Evolutionary conservation across 2,329 filamentous ascomycete species (phyloP).

Genomic region (Venturia nashicola): DNA sequence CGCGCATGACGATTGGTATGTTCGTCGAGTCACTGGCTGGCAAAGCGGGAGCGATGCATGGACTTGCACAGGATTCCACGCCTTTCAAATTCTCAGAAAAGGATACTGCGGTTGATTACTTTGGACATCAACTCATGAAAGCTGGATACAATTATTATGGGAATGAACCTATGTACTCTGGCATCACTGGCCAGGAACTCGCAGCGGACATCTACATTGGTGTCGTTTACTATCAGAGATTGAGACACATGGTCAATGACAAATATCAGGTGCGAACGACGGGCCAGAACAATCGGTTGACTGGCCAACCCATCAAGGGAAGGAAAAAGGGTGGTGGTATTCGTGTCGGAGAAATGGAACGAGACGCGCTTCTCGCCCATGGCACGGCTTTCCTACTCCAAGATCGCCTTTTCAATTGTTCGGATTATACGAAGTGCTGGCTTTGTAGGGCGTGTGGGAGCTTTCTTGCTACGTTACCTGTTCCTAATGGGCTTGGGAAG

Average conservation of each 20-base stretch:
- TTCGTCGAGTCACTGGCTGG: conserved; percentile 95
- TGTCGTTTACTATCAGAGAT: conserved; percentile 93
- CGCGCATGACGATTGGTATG: conserved; percentile 99
- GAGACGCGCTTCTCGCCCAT: conserved; percentile 87
- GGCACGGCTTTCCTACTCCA: conserved; percentile 91
- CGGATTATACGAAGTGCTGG: conserved; percentile 81
- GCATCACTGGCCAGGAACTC: conserved; percentile 89
- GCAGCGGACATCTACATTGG: conserved; percentile 93
- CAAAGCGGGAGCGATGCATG: conserved; percentile 87
- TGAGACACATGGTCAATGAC: conserved; percentile 99
- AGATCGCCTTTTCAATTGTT: conserved; percentile 93
- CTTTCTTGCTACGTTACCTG: conserved; percentile 79
- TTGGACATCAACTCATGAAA: conserved; percentile 87
- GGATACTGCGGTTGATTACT: conserved; percentile 85
- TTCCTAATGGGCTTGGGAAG: conserved; percentile 37
- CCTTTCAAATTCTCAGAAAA: conserved; percentile 92
- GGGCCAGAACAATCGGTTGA: conserved; percentile 78
- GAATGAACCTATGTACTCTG: conserved; percentile 97
- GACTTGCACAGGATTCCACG: conserved; percentile 89
- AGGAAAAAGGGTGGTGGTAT: conserved; percentile 95
- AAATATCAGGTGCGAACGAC: conserved; percentile 98
- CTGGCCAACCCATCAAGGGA: conserved; percentile 94
- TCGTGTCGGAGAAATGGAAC: conserved; percentile 98
- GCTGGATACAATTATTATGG: conserved; percentile 97
- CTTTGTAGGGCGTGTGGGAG: conserved; percentile 82